Conservation (phyloP, 1,139 yeast species). For the Hemisphaericaspora xylanilytica region DNA sequence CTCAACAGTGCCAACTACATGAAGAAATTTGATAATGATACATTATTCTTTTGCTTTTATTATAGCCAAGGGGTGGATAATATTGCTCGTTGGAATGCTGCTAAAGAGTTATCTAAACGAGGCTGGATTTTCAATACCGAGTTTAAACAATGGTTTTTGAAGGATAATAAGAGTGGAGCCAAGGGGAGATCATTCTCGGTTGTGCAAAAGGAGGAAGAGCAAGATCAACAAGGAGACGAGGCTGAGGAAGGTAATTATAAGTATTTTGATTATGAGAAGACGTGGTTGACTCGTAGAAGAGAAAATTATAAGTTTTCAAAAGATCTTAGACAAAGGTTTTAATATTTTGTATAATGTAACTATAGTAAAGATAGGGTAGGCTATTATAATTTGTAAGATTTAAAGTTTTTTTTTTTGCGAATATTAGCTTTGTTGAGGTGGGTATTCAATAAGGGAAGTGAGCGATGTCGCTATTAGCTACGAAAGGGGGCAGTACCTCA, state of each 20-base stretch:
- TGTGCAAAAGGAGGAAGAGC: slow-evolving; percentile 32
- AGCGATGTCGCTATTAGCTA: too few species aligned
- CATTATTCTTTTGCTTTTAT: slow-evolving; percentile 89
- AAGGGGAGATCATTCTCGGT: slow-evolving; percentile 45
- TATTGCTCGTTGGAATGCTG: slow-evolving; percentile 69
- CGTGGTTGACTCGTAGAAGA: slow-evolving; percentile 84
- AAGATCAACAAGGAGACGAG: slow-evolving; percentile 28
- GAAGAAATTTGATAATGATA: slow-evolving; percentile 78
- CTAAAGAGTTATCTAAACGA: slow-evolving; percentile 73
- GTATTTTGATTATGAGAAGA: slow-evolving; percentile 86
- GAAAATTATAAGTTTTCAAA: slow-evolving; percentile 52
- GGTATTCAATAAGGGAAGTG: slow-evolving; percentile 1
- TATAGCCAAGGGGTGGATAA: slow-evolving; percentile 51
- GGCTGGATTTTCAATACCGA: slow-evolving; percentile 87
- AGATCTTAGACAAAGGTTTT: slow-evolving; percentile 16
- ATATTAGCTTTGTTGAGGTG: too few species aligned
- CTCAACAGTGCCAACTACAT: slow-evolving; percentile 52
- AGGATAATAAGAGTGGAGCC: slow-evolving; percentile 39
- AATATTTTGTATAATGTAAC: slow-evolving; percentile 4
- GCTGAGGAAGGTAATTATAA: slow-evolving; percentile 63
- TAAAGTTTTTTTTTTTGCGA: too few species aligned
- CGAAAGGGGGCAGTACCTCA: too few species aligned
- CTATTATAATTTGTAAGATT: not conserved
- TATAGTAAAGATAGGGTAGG: slow-evolving; percentile 1
- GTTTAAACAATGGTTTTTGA: slow-evolving; percentile 78